Evolutionary conservation across 75 land plant species (phyloP).

Genomic region (Larix kaempferi): DNA sequence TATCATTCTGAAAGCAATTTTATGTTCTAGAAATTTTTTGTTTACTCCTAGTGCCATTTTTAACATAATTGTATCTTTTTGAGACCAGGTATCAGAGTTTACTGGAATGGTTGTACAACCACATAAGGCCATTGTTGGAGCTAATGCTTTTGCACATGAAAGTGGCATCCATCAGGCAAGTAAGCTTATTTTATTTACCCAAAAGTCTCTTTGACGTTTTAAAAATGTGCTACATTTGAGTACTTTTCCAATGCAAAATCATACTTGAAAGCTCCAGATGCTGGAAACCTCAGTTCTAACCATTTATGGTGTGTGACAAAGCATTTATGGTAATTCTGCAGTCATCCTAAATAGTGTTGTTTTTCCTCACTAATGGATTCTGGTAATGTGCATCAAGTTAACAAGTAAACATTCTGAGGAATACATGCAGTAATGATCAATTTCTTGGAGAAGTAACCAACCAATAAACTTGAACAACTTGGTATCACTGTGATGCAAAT

Average conservation of each 20-base stretch:
- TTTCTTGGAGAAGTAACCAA: too few relatives aligned
- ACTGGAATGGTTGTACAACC: conserved; percentile 91
- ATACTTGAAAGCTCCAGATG: not conserved
- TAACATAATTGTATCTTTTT: not conserved
- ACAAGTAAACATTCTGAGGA: too few relatives aligned
- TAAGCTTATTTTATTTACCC: not conserved
- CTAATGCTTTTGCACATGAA: conserved; percentile 99
- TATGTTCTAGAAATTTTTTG: not conserved
- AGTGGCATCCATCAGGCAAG: conserved; percentile 97
- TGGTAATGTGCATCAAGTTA: too few relatives aligned
- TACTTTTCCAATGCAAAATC: not conserved
- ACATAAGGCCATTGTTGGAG: conserved; percentile 98
- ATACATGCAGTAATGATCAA: too few relatives aligned
- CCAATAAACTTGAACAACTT: too few relatives aligned
- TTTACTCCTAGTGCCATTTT: not conserved
- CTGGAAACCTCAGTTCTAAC: not conserved
- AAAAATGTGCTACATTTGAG: not conserved
- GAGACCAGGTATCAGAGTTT: conserved; percentile 62
- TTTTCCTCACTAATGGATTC: not conserved
- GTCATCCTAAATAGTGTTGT: not conserved
- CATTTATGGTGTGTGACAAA: not conserved
- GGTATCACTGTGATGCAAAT: too few relatives aligned
- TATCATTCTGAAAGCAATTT: not conserved
- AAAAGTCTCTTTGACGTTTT: not conserved
- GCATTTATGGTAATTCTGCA: not conserved